These are phyloP conservation scores for Ophiocordyceps camponoti-leonardi DNA, from an alignment of 2,329 filamentous ascomycete genomes.

Conservation along the genomic window DNA sequence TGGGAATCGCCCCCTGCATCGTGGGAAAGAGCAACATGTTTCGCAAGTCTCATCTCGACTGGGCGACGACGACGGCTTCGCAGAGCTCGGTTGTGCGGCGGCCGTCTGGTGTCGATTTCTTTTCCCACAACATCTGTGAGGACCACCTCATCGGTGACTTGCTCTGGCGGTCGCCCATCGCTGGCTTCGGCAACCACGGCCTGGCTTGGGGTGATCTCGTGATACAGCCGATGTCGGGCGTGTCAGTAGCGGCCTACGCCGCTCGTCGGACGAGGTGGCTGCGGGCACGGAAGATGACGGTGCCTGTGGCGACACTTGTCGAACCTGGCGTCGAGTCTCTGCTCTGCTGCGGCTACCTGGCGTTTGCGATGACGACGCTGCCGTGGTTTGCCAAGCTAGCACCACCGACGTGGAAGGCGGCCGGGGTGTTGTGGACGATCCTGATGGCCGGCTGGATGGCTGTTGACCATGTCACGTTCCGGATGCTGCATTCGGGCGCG, in stretches of 20 bases:
- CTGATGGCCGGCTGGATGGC: conserved; percentile 55
- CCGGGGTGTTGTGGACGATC: conserved; percentile 46
- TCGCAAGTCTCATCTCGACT: conserved; percentile 73
- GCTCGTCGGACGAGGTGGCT: conserved; percentile 78
- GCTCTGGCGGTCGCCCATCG: conserved; percentile 57
- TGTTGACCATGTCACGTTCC: conserved; percentile 58
- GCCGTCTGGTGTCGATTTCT: conserved; percentile 67
- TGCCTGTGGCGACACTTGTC: conserved; percentile 72
- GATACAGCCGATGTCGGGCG: conserved; percentile 74
- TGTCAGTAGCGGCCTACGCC: conserved; percentile 61
- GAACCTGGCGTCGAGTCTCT: conserved; percentile 87
- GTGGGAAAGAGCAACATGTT: conserved; percentile 99
- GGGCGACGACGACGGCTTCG: conserved; percentile 38
- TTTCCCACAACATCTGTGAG: conserved; percentile 93
- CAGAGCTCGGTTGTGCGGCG: conserved; percentile 26
- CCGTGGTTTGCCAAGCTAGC: conserved; percentile 40
- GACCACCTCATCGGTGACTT: conserved; percentile 91
- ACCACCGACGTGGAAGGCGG: conserved; percentile 49
- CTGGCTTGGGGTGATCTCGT: conserved; percentile 74
- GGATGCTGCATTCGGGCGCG: conserved; percentile 53
- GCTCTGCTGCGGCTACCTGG: conserved; percentile 63
- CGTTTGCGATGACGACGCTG: conserved; percentile 62
- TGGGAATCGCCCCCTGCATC: conserved; percentile 78
- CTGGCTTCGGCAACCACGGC: conserved; percentile 59
- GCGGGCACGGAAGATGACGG: conserved; percentile 85